phyloP scores from a whole-genome alignment of 148 eudicot genomes.

The Vaccinium myrtillus region DNA sequence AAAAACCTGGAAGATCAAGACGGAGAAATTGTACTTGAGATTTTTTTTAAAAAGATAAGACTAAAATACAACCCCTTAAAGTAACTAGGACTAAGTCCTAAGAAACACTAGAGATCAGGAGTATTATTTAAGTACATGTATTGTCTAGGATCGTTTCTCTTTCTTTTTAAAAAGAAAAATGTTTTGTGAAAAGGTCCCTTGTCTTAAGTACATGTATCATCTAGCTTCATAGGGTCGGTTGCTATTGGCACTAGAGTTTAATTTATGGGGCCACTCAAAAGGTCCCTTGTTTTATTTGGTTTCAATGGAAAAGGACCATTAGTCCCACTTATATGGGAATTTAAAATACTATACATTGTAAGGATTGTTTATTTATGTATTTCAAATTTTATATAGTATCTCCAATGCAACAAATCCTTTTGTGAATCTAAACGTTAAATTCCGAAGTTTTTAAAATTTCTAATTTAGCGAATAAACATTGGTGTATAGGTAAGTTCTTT shows the following conservation, averaged over 20 bases:
- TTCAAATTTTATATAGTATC: not conserved
- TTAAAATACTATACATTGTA: not conserved
- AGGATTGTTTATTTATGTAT: not conserved
- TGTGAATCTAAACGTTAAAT: not conserved
- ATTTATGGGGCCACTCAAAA: not conserved
- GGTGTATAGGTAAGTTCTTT: not conserved
- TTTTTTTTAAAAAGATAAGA: not conserved
- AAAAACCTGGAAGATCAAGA: not conserved
- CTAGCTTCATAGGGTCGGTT: not conserved
- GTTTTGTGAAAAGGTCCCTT: too few relatives aligned
- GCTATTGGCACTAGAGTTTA: not conserved
- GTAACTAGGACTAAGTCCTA: not conserved
- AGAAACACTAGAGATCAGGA: not conserved
- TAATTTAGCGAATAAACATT: not conserved
- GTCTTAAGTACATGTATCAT: not conserved
- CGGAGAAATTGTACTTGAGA: not conserved
- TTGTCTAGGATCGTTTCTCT: not conserved
- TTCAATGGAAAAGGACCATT: not conserved
- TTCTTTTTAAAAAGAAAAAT: not conserved
- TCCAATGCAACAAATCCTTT: too few relatives aligned
- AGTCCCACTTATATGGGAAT: not conserved
- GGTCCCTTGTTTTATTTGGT: constrained; percentile 1
- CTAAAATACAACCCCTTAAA: not conserved
- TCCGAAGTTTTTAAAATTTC: not conserved
- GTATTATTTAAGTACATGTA: not conserved